A percentile compares a stretch with the other conserved stretches of the same genome.
Evolutionary conservation across 75 land plant species (phyloP).

Genomic region (Sequoiadendron giganteum): DNA sequence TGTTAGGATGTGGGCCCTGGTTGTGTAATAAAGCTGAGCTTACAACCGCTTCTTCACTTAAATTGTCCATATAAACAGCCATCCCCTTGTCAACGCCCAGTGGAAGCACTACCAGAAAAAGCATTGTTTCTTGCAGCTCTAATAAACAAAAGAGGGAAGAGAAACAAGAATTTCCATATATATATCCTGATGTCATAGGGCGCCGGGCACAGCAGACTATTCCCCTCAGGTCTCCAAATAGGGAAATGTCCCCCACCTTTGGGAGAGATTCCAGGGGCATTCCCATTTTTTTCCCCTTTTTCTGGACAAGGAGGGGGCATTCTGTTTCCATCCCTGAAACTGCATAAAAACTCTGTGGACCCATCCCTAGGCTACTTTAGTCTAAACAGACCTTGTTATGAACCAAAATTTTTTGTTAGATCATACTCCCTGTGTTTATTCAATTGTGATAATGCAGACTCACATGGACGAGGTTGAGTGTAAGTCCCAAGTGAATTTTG

Average conservation of each 20-base stretch:
- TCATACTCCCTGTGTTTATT: background rate
- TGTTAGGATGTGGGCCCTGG: background rate
- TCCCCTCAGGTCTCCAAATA: no score
- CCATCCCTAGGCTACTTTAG: no score
- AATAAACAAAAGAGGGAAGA: background rate
- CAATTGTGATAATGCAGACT: background rate
- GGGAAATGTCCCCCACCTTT: no score
- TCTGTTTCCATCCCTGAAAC: no score
- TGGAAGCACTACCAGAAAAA: background rate
- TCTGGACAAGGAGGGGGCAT: no score
- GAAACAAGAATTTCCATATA: conserved; percentile 5
- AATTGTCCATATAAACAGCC: background rate
- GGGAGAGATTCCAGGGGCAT: no score
- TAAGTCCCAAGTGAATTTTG: background rate
- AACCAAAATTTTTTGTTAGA: background rate
- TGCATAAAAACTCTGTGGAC: no score
- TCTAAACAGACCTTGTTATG: background rate
- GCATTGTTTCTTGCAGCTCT: no score
- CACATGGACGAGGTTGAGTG: background rate
- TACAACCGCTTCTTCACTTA: background rate
- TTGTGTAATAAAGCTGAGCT: background rate
- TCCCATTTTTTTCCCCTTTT: no score
- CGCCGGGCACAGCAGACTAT: no score
- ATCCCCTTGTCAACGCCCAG: background rate
- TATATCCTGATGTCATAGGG: no score